A percentile compares a stretch with the other conserved stretches of the same genome.
Conservation (phyloP, 805 yeast genomes). For the Metschnikowia noctiluminum region DNA sequence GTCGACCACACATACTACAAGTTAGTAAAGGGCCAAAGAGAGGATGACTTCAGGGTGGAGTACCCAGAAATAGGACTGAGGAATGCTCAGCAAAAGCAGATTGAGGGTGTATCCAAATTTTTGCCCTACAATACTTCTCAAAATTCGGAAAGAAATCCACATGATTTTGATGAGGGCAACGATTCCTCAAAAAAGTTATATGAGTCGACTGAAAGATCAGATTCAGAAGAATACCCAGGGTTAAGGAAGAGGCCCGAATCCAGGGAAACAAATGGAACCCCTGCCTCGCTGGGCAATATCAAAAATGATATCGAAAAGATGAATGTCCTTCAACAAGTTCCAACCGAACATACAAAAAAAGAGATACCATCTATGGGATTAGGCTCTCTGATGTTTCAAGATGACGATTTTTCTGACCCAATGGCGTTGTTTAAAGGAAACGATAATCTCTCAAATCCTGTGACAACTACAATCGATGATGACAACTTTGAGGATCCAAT, state of each 20-base stretch:
- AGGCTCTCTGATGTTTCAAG: background rate
- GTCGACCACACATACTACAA: constrained; percentile 74
- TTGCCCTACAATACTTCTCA: constrained; percentile 5
- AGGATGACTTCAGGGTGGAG: constrained; percentile 39
- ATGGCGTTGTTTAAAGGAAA: constrained; percentile 25
- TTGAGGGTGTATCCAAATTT: constrained; percentile 3
- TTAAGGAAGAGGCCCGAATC: no score
- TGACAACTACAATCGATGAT: constrained; percentile 14
- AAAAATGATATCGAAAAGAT: no score
- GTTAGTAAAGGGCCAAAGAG: constrained; percentile 49
- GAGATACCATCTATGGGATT: background rate
- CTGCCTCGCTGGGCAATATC: no score
- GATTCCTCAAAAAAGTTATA: no score
- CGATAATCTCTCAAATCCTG: constrained; percentile 25
- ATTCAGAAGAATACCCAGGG: no score
- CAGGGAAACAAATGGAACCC: background rate
- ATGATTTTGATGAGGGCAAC: no score
- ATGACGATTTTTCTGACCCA: constrained; percentile 32
- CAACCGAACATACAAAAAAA: no score
- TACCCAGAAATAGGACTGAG: constrained; percentile 14
- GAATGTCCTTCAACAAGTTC: no score
- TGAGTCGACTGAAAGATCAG: no score
- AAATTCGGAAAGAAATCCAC: no score
- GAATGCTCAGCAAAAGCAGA: constrained; percentile 9
- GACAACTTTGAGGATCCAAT: constrained; percentile 22